Conservation (phyloP, 306 rosid species). For the Rosa chinensis region DNA sequence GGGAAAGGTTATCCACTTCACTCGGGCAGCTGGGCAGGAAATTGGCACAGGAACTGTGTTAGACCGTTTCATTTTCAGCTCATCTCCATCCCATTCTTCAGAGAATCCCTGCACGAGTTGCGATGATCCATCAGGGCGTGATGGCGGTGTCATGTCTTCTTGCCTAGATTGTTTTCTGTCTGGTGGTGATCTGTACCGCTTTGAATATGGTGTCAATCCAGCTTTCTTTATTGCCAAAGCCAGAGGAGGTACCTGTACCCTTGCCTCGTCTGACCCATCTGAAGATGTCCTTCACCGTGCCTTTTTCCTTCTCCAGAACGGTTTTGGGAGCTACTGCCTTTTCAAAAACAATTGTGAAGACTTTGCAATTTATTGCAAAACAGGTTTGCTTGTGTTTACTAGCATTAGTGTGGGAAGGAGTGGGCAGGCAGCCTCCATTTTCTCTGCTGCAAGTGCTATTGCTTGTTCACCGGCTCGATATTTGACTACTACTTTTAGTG, state of each 20-base stretch:
- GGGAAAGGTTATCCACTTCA: slow-evolving; percentile 75
- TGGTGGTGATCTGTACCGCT: slow-evolving; percentile 51
- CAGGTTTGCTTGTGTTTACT: slow-evolving; percentile 51
- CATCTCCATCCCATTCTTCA: slow-evolving; percentile 32
- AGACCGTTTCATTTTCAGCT: slow-evolving; percentile 39
- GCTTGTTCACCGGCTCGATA: slow-evolving; percentile 37
- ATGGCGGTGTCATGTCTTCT: slow-evolving; percentile 64
- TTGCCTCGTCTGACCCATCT: slow-evolving; percentile 46
- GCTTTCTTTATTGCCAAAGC: slow-evolving; percentile 48
- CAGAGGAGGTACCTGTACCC: slow-evolving; percentile 81
- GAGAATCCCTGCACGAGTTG: slow-evolving; percentile 57
- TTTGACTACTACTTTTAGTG: slow-evolving; percentile 11
- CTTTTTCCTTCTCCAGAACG: slow-evolving; percentile 57
- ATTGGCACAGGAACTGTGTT: slow-evolving; percentile 40
- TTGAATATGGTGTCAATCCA: slow-evolving; percentile 51
- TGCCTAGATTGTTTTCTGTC: slow-evolving; percentile 68
- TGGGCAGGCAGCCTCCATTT: slow-evolving; percentile 56
- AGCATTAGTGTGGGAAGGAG: slow-evolving; percentile 49
- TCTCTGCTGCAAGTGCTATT: slow-evolving; percentile 37
- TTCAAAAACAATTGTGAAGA: slow-evolving; percentile 78
- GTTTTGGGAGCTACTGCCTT: slow-evolving; percentile 56
- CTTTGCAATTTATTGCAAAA: slow-evolving; percentile 86
- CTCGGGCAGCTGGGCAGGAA: slow-evolving; percentile 50
- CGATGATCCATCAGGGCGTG: slow-evolving; percentile 33
- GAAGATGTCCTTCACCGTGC: slow-evolving; percentile 54